Base-by-base conservation (phyloP, 2,329 filamentous ascomycete genomes). In the Penicillium sp. region DNA sequence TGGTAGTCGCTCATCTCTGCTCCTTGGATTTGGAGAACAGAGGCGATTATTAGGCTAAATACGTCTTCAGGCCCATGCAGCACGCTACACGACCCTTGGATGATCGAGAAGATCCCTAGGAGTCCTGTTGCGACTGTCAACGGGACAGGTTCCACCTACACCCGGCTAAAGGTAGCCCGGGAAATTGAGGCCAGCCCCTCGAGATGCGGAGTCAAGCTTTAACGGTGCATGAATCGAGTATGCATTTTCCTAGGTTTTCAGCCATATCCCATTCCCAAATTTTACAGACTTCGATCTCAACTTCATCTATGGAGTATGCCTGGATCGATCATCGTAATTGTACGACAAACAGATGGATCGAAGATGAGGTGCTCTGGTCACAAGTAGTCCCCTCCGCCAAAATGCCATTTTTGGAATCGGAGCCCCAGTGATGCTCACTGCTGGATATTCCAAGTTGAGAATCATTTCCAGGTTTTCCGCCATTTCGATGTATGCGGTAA, bases 331-430 rank as follows among this genome's bases (percentile, higher is more conserved):
- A n/a, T n/a, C 5, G 42, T 32, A 41, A 37, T 45, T 18, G 20
- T 42, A 23, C 18, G 37, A 37, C 41, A 33, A 20, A 18, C 5
- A 42, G 24, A 37, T 24, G 45, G 18, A 8, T 25, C 12, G 29
- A 38, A 47, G 27, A 52, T 47, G 5, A 25, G 49, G 15, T 27
- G 25, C 12, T 15, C 10, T 25, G 6, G n/a, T 15, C 31, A 33
- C 25, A 45, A 24, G 23, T 33, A 12, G 38, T 37, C 31, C 31
- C 18, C 13, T 18, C 15, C 15, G 15, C 15, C 15, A 9, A 5
- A 33, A 25, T 25, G 18, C 46, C 46, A 43, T 46, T 46, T 42
- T 49, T 52, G 25, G 46, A 3, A 49, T 4, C 25, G 45, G 39
- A 35, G 15, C 3, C 15, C 32, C 31, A 4, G n/a, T 10, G 3